Conservation (phyloP, 2,329 filamentous ascomycete genomes). For the Diaporthe nobilis region DNA sequence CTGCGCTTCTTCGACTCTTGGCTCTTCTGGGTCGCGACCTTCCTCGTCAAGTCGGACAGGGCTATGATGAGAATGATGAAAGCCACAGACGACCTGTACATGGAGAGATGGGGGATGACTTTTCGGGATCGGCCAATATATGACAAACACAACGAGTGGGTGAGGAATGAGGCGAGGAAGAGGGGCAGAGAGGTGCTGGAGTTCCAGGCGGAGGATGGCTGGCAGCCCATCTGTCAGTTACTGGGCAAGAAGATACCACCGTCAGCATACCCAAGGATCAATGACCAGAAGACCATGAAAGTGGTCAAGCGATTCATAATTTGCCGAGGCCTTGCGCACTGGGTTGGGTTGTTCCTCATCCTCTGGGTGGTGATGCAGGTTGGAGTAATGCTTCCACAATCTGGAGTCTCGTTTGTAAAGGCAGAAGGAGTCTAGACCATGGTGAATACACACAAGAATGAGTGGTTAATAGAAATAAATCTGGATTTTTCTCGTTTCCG, state of each 20-base stretch:
- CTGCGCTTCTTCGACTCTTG: slow-evolving; percentile 41
- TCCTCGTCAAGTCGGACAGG: slow-evolving; percentile 36
- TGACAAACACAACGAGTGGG: slow-evolving; percentile 38
- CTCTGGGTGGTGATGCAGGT: slow-evolving; percentile 29
- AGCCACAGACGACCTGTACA: slow-evolving; percentile 31
- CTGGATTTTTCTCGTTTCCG: neutral
- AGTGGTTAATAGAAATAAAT: neutral
- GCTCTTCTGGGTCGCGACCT: slow-evolving; percentile 38
- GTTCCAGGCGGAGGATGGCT: slow-evolving; percentile 37
- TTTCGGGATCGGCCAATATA: slow-evolving; percentile 37
- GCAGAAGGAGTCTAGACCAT: neutral
- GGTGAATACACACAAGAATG: neutral
- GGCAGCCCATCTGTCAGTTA: slow-evolving; percentile 34
- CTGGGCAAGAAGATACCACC: slow-evolving; percentile 19
- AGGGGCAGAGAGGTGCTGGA: slow-evolving; percentile 36
- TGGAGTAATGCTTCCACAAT: slow-evolving; percentile 22
- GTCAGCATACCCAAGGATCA: slow-evolving; percentile 34
- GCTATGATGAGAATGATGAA: slow-evolving; percentile 41
- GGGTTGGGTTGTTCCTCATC: slow-evolving; percentile 18
- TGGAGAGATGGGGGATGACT: slow-evolving; percentile 36
- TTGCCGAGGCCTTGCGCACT: slow-evolving; percentile 32
- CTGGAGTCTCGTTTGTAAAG: slow-evolving; percentile 30
- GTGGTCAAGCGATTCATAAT: slow-evolving; percentile 38
- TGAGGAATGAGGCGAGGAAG: slow-evolving; percentile 36
- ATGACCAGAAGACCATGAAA: slow-evolving; percentile 40